Conservation (phyloP, 1,284 basidiomycete genomes). For the Melampsora abietis-canadensis region DNA sequence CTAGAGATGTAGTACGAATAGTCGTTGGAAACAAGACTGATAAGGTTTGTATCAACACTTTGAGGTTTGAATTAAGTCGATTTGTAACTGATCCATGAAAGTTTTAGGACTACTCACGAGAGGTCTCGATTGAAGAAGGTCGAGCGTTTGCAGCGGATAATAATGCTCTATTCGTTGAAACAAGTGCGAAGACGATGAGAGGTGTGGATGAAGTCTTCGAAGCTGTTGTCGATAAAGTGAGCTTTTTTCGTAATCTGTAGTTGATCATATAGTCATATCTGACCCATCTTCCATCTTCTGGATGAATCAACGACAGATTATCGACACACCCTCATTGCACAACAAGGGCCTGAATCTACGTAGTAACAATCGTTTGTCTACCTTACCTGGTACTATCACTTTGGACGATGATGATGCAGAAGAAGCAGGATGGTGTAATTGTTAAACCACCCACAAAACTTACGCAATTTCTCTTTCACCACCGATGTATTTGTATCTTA, state of each 20-base stretch:
- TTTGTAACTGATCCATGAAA: background rate
- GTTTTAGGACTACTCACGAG: conserved; percentile 75
- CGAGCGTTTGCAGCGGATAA: conserved; percentile 74
- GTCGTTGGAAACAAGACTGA: conserved; percentile 93
- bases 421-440: conserved; percentile 26
- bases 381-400: conserved; percentile 29
- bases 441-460: conserved; percentile 1
- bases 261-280: too few relatives aligned
- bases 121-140: conserved; percentile 77
- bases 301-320: conserved; percentile 50
- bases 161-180: conserved; percentile 82
- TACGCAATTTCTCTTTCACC: too few relatives aligned
- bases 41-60: conserved; percentile 61
- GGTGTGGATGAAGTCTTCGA: conserved; percentile 76
- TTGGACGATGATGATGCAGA: conserved; percentile 37
- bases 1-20: conserved; percentile 78
- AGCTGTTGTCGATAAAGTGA: conserved; percentile 67
- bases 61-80: background rate
- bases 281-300: background rate
- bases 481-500: too few relatives aligned
- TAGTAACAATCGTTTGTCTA: background rate
- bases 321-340: conserved; percentile 54
- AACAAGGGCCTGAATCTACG: conserved; percentile 41
- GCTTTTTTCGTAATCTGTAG: conserved; percentile 26
- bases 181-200: conserved; percentile 58